These are phyloP conservation scores for Aspergillus carlsbadensis DNA, from an alignment of 495 filamentous ascomycete species.

Conservation along the genomic window DNA sequence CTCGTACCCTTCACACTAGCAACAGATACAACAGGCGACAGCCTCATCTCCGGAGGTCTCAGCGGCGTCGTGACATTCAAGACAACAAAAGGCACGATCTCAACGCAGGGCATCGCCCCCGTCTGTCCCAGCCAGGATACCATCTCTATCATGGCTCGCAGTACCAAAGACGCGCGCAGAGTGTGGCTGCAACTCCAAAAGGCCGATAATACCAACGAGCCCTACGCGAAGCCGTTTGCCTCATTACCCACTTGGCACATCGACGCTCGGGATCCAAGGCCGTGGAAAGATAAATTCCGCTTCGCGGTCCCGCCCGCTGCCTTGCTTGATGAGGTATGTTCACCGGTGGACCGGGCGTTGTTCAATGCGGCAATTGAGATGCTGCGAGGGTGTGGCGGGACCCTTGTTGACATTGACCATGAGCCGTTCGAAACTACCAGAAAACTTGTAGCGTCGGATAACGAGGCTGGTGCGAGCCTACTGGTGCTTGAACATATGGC, in stretches of 20 bases:
- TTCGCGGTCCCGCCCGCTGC: not conserved
- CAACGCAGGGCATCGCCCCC: not conserved
- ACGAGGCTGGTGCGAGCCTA: too few relatives aligned
- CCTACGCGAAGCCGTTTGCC: not conserved
- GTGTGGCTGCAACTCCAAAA: not conserved
- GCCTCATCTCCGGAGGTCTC: not conserved
- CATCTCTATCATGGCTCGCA: not conserved
- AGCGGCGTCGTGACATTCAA: not conserved
- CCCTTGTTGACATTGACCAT: not conserved
- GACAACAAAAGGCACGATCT: not conserved
- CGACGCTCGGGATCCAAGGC: not conserved
- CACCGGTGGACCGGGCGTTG: not conserved
- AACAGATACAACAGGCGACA: not conserved
- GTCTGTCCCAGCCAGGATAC: not conserved
- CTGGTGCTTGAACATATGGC: not conserved
- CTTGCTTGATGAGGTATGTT: not conserved
- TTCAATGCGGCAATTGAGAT: not conserved
- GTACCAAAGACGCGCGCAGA: not conserved
- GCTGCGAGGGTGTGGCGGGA: not conserved
- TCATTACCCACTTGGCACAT: conserved; percentile 3
- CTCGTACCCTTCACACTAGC: not conserved
- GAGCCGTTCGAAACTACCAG: not conserved
- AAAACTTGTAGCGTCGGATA: not conserved
- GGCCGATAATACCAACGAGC: not conserved
- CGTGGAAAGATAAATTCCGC: not conserved